These are phyloP conservation scores for Alectoria sarmentosa DNA, from an alignment of 495 filamentous ascomycete species.

Conservation along the genomic window DNA sequence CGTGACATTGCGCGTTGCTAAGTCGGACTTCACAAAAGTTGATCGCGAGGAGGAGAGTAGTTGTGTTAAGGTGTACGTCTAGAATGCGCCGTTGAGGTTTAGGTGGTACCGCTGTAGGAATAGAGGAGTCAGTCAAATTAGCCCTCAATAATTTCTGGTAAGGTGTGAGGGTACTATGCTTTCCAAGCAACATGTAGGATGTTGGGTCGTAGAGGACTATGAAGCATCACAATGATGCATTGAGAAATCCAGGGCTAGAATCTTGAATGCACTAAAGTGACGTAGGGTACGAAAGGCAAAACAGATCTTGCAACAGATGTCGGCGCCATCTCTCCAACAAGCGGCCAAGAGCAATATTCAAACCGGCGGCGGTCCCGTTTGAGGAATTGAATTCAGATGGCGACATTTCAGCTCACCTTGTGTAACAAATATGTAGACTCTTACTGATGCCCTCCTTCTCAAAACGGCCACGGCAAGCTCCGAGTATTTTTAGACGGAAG, in stretches of 20 bases:
- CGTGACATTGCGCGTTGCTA: conserved; percentile 35
- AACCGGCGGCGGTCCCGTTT: neutral
- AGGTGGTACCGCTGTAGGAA: neutral
- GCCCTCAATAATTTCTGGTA: neutral
- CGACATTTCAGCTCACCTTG: neutral
- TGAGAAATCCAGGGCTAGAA: neutral
- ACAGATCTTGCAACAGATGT: neutral
- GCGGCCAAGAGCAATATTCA: neutral
- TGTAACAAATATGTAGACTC: neutral
- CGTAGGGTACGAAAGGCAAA: neutral
- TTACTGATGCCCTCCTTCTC: neutral
- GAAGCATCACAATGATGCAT: neutral
- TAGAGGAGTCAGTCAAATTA: neutral
- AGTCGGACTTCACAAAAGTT: conserved; percentile 2
- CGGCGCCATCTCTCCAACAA: neutral
- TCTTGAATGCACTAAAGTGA: neutral
- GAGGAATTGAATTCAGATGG: neutral
- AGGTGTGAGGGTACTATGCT: neutral
- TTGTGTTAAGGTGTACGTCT: neutral
- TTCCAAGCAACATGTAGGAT: neutral
- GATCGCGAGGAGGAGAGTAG: neutral
- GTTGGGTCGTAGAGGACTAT: neutral
- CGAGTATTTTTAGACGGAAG: neutral
- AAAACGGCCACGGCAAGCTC: neutral
- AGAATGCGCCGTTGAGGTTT: neutral